These are phyloP conservation scores for Grosmannia huntii DNA, from an alignment of 2,329 filamentous ascomycete genomes.

Conservation along the genomic window DNA sequence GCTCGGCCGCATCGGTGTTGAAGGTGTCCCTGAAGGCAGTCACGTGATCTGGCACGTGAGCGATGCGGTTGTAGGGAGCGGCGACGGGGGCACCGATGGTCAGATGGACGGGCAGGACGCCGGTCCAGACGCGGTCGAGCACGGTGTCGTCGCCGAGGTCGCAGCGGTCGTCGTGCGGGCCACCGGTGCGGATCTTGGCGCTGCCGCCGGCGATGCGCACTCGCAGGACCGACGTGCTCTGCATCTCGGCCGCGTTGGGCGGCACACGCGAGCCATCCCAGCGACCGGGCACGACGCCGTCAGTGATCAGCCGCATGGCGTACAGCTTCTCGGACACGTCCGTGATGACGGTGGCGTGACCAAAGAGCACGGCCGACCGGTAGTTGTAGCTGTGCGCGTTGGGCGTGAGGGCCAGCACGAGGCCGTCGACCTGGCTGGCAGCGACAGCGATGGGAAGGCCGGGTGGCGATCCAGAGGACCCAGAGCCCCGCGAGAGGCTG, in stretches of 20 bases:
- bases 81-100: conserved; percentile 50
- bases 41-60: conserved; percentile 50
- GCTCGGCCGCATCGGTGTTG: conserved; percentile 18
- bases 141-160: conserved; percentile 33
- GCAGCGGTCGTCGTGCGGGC: conserved; percentile 40
- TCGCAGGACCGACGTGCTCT: conserved; percentile 58
- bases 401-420: conserved; percentile 68
- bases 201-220: conserved; percentile 59
- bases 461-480: conserved; percentile 6
- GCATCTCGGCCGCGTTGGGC: conserved; percentile 61
- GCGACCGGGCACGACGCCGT: conserved; percentile 55
- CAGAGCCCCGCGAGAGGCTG: conserved; percentile 37
- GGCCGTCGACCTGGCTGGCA: conserved; percentile 64
- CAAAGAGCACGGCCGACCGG: conserved; percentile 67
- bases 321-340: conserved; percentile 59
- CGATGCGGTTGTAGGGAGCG: conserved; percentile 43
- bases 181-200: conserved; percentile 59
- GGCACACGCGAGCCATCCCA: conserved; percentile 59
- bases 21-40: conserved; percentile 24
- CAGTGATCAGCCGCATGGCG: conserved; percentile 67
- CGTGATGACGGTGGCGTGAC: conserved; percentile 55
- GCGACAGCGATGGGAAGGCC: conserved; percentile 57
- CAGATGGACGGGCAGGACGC: conserved; percentile 50
- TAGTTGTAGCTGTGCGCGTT: conserved; percentile 81
- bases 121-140: conserved; percentile 36